Base-by-base conservation (phyloP, 192 early-diverging fungal genomes). In the Chytriomyces sp. region DNA sequence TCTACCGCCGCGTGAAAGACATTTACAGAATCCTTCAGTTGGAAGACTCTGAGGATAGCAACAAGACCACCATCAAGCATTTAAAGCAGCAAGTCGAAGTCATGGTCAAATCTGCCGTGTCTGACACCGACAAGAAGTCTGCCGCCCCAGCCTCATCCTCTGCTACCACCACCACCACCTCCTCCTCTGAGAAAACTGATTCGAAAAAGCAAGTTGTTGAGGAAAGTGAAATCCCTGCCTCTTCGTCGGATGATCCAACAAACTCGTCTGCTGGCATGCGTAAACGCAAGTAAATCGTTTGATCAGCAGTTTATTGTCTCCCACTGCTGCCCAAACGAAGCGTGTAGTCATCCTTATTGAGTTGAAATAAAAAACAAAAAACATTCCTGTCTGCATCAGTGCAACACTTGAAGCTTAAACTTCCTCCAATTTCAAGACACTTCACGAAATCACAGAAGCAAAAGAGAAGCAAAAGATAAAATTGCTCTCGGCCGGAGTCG, bases 1-100 rank as follows among this genome's bases (percentile, higher is more conserved):
- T 80, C 48, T 86, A 86, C 78, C 80, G 81, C 50, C 77, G 84
- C 64, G 64, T 86, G 43, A 86, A 77, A 44, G 84, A 86, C 64
- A 64, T 86, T 23, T 86, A 86, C 77, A 71, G 79, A 49, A 78
- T 72, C 44, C 62, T 78, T n/a, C 69, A 70, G 7, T 44, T 78
- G 43, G 45, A 78, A 72, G 77, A 78, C 47, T 24, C 28, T 43
- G 24, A 28, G 11, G 77, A 70, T 24, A 49, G n/a, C 26, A 20
- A 78, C 28, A 61, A 72, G 24, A 72, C 69, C 7, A 62, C 62
- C 57, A 72, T 78, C 47, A 78, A 78, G 63, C 44, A 45, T 62
- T 50, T 78, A 45, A 78, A 78, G 59, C 50, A 35, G 16, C 77
- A 78, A 50, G 57, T 71, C 18, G 77, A 78, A 57, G 50, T 65